Evolutionary conservation across 176 grass and related monocot genomes (phyloP), one percentile per base, ranked within the genome.

Genomic region (Oryza australiensis): DNA sequence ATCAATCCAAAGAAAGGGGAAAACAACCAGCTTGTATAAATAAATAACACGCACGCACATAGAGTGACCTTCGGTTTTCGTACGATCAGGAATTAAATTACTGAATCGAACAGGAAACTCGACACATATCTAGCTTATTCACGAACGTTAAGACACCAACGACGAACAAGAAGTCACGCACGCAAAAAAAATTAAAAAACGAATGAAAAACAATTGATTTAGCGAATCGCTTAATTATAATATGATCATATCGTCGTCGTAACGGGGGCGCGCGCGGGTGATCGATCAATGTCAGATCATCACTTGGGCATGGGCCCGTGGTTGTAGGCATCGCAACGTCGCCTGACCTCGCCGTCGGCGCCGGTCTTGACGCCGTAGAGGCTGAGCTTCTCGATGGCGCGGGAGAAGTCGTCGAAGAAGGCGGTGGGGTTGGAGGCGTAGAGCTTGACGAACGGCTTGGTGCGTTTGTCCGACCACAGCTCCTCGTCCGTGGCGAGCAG

Each of bases 301-400:
- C 78, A 86, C 79, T 73, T 45, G 67, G 68, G 73, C 79, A 15
- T 63, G 37, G 92, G 87, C 3, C 82, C 83, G 59, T 68, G 41
- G 80, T 96, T 96, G 88, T 84, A 93, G 48, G 87, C 12, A 70
- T 92, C 93, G 79, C 93, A 96, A 66, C 93, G 87, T 83, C 90
- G 79, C 83, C 93, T 79, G 80, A 96, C 12, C 88, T 96, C 93
- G 60, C 93, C 93, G 18, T 90, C 72, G 32, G 27, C 48, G 45
- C 93, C 90, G 15, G 93, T 96, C 90, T 93, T 93, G 34, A 91
- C 75, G 51, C 83, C 73, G n/a, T 8, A 60, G 27, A 86, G 2
- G 80, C 93, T 93, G 70, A 96, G 88, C 88, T 96, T 96, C 86
- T 96, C 90, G 76, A 96, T 96, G 62, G 88, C 93, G 62, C 84